phyloP scores from a whole-genome alignment of 176 grass and related monocot genomes.

The Leersia perrieri region DNA sequence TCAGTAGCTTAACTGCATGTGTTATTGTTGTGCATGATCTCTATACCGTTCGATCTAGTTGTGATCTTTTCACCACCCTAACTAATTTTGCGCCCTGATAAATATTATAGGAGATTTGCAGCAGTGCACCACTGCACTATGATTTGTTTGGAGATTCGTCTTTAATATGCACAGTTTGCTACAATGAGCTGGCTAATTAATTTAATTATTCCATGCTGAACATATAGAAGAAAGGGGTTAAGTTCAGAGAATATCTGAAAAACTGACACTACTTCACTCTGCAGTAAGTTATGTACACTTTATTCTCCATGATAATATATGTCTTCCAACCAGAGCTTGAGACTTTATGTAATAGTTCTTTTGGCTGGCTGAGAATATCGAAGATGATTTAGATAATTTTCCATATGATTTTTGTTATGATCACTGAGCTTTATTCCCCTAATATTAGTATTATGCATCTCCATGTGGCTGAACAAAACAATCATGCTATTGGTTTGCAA shows the following conservation, averaged over 20 bases:
- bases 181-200: background rate
- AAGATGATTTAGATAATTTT: background rate
- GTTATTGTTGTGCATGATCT: background rate
- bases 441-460: background rate
- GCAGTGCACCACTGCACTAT: background rate
- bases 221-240: background rate
- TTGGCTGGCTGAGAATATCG: conserved; percentile 1
- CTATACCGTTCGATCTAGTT: background rate
- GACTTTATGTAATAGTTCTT: background rate
- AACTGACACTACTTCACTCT: background rate
- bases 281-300: no score
- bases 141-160: background rate
- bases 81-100: conserved; percentile 1
- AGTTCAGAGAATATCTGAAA: background rate
- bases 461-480: background rate
- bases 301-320: no score
- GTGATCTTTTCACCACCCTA: background rate
- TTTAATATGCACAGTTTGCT: background rate
- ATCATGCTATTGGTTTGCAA: no score
- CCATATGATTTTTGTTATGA: background rate
- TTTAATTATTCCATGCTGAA: background rate
- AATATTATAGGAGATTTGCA: background rate
- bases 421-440: conserved; percentile 13
- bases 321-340: no score
- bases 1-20: background rate